Conservation (phyloP, 2,329 filamentous ascomycete species). For the Blastomyces silverae region DNA sequence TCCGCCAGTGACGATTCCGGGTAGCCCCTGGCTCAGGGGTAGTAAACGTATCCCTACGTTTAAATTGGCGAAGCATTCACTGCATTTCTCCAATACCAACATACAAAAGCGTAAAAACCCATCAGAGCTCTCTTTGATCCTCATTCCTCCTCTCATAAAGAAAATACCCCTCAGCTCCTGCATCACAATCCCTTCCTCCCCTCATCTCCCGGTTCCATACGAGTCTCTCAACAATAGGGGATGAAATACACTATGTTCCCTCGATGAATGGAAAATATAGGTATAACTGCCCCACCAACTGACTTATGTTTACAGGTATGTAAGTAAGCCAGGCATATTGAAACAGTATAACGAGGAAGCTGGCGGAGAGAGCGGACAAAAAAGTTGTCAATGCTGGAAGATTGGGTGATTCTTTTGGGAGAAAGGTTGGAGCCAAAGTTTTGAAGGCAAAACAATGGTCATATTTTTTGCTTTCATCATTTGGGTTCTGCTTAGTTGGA, state of each 20-base stretch:
- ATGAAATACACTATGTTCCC: constrained; percentile 3
- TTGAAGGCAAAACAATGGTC: neutral
- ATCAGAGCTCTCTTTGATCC: constrained; percentile 15
- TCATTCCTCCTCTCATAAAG: neutral
- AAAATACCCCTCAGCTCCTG: too few species aligned
- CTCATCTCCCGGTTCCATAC: neutral
- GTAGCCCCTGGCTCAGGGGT: too few species aligned
- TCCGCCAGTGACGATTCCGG: too few species aligned
- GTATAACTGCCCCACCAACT: constrained; percentile 1
- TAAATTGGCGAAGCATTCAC: neutral
- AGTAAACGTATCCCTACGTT: neutral
- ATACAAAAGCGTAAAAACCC: neutral
- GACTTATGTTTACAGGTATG: neutral
- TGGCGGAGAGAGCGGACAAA: neutral
- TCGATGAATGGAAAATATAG: neutral
- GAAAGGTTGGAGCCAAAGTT: constrained; percentile 8
- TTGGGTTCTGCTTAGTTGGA: neutral
- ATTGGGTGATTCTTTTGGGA: neutral
- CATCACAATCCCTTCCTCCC: neutral
- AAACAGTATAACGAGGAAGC: neutral
- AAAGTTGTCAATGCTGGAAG: neutral
- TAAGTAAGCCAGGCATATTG: neutral
- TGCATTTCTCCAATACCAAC: neutral
- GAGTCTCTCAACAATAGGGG: neutral
- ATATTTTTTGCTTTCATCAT: constrained; percentile 6